phyloP scores from a whole-genome alignment of 768 basidiomycete species.

The Lactarius quietus region DNA sequence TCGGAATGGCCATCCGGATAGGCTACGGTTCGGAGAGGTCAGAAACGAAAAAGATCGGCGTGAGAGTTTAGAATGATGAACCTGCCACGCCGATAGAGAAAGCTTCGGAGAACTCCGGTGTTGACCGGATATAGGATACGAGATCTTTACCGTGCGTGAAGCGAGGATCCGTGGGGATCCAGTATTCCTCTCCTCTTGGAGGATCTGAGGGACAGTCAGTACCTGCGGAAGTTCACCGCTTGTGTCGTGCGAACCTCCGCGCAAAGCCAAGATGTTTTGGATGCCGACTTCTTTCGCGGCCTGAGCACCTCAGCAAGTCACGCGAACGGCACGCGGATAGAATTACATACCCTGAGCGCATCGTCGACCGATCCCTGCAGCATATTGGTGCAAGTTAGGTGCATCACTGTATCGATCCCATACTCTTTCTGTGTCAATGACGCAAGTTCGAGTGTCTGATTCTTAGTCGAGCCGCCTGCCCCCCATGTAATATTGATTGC shows the following conservation, averaged over 20 bases:
- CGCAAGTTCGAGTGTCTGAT: conserved; percentile 84
- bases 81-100: conserved; percentile 97
- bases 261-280: conserved; percentile 84
- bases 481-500: conserved; percentile 97
- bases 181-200: conserved; percentile 89
- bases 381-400: conserved; percentile 98
- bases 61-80: conserved; percentile 34
- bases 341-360: conserved; percentile 64
- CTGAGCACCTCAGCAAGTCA: conserved; percentile 36
- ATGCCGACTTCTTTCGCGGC: conserved; percentile 79
- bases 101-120: conserved; percentile 69
- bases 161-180: conserved; percentile 79
- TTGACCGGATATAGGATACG: conserved; percentile 82
- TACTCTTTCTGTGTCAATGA: conserved; percentile 68
- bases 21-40: conserved; percentile 41
- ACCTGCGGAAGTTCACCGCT: neutral
- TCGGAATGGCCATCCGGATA: conserved; percentile 91
- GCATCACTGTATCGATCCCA: conserved; percentile 83
- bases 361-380: conserved; percentile 81
- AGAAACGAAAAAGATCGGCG: neutral
- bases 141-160: conserved; percentile 87
- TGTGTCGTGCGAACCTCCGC: conserved; percentile 64
- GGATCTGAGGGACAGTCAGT: conserved; percentile 57
- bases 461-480: conserved; percentile 89
- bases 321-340: conserved; percentile 13